A percentile compares a stretch with the other conserved stretches of the same genome.
Conservation (phyloP, 768 basidiomycete species). For the Asterophora lycoperdoides region DNA sequence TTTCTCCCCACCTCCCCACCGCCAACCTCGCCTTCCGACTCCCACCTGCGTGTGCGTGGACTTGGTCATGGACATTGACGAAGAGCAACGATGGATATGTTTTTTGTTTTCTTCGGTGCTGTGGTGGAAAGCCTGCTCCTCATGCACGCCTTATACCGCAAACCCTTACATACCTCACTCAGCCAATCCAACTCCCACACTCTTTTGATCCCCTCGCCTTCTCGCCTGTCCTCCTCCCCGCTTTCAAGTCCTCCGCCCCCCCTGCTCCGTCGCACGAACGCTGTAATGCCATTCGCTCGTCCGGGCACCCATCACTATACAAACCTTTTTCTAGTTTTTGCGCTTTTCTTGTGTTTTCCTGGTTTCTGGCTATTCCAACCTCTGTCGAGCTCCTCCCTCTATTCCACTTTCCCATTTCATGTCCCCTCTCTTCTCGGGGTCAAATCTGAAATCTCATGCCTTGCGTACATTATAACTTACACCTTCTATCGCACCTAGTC, state of each 20-base stretch:
- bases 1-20: too few relatives aligned
- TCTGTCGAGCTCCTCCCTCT: too few relatives aligned
- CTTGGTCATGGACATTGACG: neutral
- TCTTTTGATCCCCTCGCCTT: slow-evolving; percentile 17
- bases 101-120: slow-evolving; percentile 6
- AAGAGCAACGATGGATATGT: neutral
- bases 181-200: slow-evolving; percentile 16
- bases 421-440: neutral
- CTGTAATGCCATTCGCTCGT: slow-evolving; percentile 14
- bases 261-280: neutral
- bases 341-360: slow-evolving; percentile 1
- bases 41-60: neutral
- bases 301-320: too few relatives aligned
- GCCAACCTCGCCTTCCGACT: neutral
- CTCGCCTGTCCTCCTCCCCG: slow-evolving; percentile 4
- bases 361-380: too few relatives aligned
- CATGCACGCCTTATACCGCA: slow-evolving; percentile 20
- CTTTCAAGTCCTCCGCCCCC: neutral
- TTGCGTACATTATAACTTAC: slow-evolving; percentile 10
- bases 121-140: slow-evolving; percentile 6
- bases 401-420: neutral
- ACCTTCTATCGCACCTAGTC: slow-evolving; percentile 1
- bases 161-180: slow-evolving; percentile 13
- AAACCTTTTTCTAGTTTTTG: slow-evolving; percentile 1
- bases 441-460: slow-evolving; percentile 3